These are phyloP conservation scores for Salix purpurea DNA, from an alignment of 345 rosid genomes.

Conservation along the genomic window DNA sequence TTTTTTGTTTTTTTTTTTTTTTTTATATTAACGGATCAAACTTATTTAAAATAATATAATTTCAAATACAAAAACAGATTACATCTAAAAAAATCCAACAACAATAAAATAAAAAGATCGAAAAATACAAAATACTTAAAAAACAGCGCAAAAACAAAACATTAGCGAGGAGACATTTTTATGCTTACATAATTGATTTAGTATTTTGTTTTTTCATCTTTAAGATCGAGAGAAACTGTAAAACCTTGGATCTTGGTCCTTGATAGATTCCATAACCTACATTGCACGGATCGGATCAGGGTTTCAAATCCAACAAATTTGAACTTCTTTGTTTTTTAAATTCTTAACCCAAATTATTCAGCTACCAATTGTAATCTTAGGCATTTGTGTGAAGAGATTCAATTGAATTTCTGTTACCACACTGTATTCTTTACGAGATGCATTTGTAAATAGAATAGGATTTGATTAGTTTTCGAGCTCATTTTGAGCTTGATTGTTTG, in stretches of 20 bases:
- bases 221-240: conserved; percentile 11
- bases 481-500: background rate
- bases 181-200: background rate
- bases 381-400: background rate
- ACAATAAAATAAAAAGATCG: background rate
- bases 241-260: conserved; percentile 8
- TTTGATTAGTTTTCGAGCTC: background rate
- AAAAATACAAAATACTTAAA: background rate
- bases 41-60: too few species aligned
- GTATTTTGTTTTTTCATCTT: background rate
- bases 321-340: background rate
- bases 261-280: conserved; percentile 4
- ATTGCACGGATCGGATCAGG: conserved; percentile 12
- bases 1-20: too few species aligned
- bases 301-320: background rate
- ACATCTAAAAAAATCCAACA: too few species aligned
- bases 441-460: background rate
- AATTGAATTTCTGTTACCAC: too few species aligned
- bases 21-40: too few species aligned
- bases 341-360: background rate
- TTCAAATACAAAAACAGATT: too few species aligned
- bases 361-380: background rate
- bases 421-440: background rate
- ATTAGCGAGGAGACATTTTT: background rate
- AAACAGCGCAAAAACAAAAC: background rate